These are phyloP conservation scores for Suillus paluster DNA, from an alignment of 768 basidiomycete genomes.

Conservation along the genomic window DNA sequence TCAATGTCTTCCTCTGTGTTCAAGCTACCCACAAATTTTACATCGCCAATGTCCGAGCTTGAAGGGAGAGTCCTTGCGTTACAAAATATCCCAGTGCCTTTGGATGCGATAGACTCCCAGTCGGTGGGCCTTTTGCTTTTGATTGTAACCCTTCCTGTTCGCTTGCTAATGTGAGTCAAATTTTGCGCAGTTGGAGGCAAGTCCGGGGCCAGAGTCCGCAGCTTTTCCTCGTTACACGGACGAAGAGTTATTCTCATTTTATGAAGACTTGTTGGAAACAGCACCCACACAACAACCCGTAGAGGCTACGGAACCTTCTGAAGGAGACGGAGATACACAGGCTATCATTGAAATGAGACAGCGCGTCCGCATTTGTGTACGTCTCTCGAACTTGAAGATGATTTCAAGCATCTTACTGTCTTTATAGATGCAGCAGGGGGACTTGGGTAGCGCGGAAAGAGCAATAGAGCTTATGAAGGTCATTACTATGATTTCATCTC, in stretches of 20 bases:
- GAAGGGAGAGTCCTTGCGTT: slow-evolving; percentile 5
- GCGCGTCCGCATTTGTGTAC: slow-evolving; percentile 50
- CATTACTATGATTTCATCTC: slow-evolving; percentile 11
- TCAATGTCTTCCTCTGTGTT: neutral
- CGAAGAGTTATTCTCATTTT: slow-evolving; percentile 42
- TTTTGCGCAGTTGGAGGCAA: neutral
- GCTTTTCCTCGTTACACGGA: slow-evolving; percentile 34
- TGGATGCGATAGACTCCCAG: neutral
- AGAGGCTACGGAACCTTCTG: slow-evolving; percentile 10
- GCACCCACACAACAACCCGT: slow-evolving; percentile 20
- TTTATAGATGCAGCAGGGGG: slow-evolving; percentile 50
- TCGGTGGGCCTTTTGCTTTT: neutral
- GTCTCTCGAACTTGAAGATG: slow-evolving; percentile 22
- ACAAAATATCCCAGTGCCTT: neutral
- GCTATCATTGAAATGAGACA: slow-evolving; percentile 21
- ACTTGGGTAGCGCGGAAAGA: slow-evolving; percentile 52
- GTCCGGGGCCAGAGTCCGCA: neutral
- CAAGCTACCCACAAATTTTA: neutral
- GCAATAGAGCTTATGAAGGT: slow-evolving; percentile 60
- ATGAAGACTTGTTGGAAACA: slow-evolving; percentile 43
- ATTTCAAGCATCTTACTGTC: slow-evolving; percentile 6
- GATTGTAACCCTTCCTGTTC: neutral
- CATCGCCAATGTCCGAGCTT: slow-evolving; percentile 5
- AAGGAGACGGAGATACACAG: slow-evolving; percentile 13
- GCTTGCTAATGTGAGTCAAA: neutral